Percentiles rank a stretch among this genome's conserved stretches.
Conservation (phyloP, 352 stramenopile species). For the Elongisporangium prolatum region DNA sequence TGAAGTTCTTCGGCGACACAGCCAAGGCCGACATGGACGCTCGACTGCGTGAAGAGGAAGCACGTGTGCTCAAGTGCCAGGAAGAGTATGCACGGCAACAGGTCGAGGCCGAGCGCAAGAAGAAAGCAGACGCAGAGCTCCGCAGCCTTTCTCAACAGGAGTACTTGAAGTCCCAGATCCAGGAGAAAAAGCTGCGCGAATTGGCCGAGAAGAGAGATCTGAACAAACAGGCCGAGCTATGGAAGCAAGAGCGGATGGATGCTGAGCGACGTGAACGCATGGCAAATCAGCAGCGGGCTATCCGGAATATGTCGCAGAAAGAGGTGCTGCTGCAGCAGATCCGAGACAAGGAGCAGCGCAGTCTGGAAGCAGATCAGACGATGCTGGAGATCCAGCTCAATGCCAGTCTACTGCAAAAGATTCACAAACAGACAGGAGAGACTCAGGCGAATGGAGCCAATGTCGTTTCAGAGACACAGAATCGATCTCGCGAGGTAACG, state of each 20-base stretch:
- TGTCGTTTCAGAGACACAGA: constrained; percentile 66
- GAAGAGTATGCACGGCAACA: constrained; percentile 59
- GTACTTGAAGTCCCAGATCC: constrained; percentile 53
- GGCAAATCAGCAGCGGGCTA: constrained; percentile 39
- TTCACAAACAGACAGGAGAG: constrained; percentile 42
- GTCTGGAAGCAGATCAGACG: constrained; percentile 63
- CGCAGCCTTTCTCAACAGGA: constrained; percentile 46
- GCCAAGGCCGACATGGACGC: constrained; percentile 62
- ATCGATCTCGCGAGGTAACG: constrained; percentile 65
- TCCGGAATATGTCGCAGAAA: constrained; percentile 56
- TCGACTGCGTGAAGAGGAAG: constrained; percentile 57
- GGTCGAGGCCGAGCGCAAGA: constrained; percentile 43
- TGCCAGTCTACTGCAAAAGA: constrained; percentile 59
- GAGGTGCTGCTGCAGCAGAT: constrained; percentile 69
- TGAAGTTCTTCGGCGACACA: constrained; percentile 84
- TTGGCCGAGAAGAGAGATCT: constrained; percentile 44
- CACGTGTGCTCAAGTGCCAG: constrained; percentile 56
- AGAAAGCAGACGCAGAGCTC: constrained; percentile 45
- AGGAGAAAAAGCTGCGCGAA: constrained; percentile 68
- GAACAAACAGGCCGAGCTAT: constrained; percentile 81
- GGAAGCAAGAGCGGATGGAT: constrained; percentile 57
- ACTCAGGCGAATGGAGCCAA: constrained; percentile 36
- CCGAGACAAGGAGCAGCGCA: constrained; percentile 50
- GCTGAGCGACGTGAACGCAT: constrained; percentile 50
- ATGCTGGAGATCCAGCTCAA: constrained; percentile 73